Percentiles rank a stretch among this genome's conserved stretches.
These are phyloP conservation scores for Melanomma pulvis-pyrius DNA, from an alignment of 495 filamentous ascomycete species.

Conservation along the genomic window DNA sequence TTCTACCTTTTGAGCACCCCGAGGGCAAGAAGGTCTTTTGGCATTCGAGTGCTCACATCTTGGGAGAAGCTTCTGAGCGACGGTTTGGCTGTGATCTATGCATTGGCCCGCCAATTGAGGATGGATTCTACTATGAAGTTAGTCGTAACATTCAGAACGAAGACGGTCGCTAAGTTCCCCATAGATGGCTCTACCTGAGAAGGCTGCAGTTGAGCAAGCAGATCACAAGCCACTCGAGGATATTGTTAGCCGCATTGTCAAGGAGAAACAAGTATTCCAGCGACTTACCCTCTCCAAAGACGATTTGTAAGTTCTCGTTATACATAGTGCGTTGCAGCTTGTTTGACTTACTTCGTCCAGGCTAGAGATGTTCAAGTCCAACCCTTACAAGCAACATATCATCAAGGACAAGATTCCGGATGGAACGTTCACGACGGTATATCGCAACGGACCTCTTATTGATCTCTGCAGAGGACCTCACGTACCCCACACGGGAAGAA, in stretches of 20 bases:
- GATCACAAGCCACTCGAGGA: constrained; percentile 83
- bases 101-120: constrained; percentile 87
- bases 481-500: constrained; percentile 87
- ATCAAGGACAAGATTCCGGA: constrained; percentile 90
- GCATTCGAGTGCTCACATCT: constrained; percentile 89
- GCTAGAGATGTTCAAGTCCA: constrained; percentile 96
- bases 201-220: constrained; percentile 66
- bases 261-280: constrained; percentile 96
- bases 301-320: constrained; percentile 55
- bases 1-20: constrained; percentile 81
- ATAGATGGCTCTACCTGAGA: constrained; percentile 80
- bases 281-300: constrained; percentile 85
- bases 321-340: neutral
- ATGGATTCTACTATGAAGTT: constrained; percentile 67
- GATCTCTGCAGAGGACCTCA: constrained; percentile 82
- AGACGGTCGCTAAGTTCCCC: constrained; percentile 64
- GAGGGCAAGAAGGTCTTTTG: constrained; percentile 85
- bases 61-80: constrained; percentile 91
- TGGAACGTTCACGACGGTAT: constrained; percentile 89
- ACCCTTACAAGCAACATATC: constrained; percentile 94
- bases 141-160: constrained; percentile 52
- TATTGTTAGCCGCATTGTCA: constrained; percentile 75
- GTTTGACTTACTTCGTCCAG: constrained; percentile 2
- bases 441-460: constrained; percentile 79
- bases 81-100: constrained; percentile 88